Base-by-base conservation (phyloP, 805 yeast species). In the Cyberlindnera euphorbiiphila region DNA sequence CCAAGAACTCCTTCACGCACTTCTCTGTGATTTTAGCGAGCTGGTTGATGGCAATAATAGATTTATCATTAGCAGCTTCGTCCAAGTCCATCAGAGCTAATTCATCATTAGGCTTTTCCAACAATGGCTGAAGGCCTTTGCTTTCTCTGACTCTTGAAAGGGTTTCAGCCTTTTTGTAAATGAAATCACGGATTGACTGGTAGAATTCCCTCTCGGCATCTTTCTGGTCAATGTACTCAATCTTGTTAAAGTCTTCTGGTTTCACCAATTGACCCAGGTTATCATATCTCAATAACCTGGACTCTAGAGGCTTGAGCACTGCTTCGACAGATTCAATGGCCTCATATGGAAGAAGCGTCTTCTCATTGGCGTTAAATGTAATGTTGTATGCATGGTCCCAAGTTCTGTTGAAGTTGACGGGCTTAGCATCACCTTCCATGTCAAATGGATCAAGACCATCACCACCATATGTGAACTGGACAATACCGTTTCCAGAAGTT, bases 361-460 rank as follows among this genome's bases (percentile, higher is more conserved):
- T 49, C 13, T 76, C 87, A 0, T 64, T 42, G 32, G 68, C 65
- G 50, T 74, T 66, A 46, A 77, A 79, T 1, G 95, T 84, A 39
- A 86, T 66, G 62, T 84, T 82, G 51, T 64, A 71, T 6, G 96
- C 81, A 60, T 93, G 98, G 46, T 81, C 88, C 99, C 99, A 93
- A 17, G 95, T 86, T 57, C 97, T 78, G 39, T 70, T 71, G 60
- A 93, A 91, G 59, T 94, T 88, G 24, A 93, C 98, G 0, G 99
- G 98, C 53, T 71, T 77, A 2, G 98, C 96, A 62, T 94, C 96
- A 50, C 98, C 98, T 65, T 94, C 99, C 98, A 93, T 93, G 64
- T 91, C 97, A 57, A 86, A 72, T 4, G 99, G 99, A 69, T 93
- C 99, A 47, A 93, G 73, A 32, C 98, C 96, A 62, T 93, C 99